A percentile compares a stretch with the other conserved stretches of the same genome.
These are phyloP conservation scores for Lumnitzera racemosa DNA, from an alignment of 345 rosid species.

Conservation along the genomic window DNA sequence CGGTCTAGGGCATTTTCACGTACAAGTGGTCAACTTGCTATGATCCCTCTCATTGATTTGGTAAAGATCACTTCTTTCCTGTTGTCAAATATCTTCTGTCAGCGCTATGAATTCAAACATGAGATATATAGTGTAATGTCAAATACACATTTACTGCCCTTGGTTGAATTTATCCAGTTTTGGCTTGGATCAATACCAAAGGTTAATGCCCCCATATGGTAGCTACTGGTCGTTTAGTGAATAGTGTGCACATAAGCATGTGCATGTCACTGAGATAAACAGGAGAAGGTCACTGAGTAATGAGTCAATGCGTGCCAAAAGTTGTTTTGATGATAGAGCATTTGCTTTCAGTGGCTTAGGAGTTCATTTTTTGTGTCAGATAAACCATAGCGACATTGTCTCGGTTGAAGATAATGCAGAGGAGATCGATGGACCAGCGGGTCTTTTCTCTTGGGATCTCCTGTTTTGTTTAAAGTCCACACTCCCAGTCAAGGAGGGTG, in stretches of 20 bases:
- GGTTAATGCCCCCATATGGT: no score
- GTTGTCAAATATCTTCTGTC: neutral
- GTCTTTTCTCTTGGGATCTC: conserved; percentile 23
- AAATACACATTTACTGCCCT: no score
- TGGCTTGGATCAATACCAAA: no score
- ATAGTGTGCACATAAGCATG: no score
- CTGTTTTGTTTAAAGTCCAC: conserved; percentile 19
- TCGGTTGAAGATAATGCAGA: conserved; percentile 15
- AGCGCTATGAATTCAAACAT: neutral
- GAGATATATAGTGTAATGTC: no score
- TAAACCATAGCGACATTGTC: conserved; percentile 14
- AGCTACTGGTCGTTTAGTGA: no score
- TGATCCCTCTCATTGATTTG: conserved; percentile 18
- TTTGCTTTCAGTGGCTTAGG: neutral
- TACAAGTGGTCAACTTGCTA: conserved; percentile 15
- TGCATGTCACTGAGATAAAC: no score
- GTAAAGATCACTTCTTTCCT: conserved; percentile 4
- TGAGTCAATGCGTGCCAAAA: neutral
- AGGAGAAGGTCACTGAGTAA: no score
- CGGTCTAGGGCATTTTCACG: conserved; percentile 19
- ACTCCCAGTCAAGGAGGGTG: conserved; percentile 17
- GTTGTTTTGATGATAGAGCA: neutral
- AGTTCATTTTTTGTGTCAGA: conserved; percentile 6
- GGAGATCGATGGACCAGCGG: conserved; percentile 22
- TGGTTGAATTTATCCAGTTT: no score